A percentile compares a stretch with the other conserved stretches of the same genome.
Conservation (phyloP, 345 rosid species). For the Atalantia buxifolia region DNA sequence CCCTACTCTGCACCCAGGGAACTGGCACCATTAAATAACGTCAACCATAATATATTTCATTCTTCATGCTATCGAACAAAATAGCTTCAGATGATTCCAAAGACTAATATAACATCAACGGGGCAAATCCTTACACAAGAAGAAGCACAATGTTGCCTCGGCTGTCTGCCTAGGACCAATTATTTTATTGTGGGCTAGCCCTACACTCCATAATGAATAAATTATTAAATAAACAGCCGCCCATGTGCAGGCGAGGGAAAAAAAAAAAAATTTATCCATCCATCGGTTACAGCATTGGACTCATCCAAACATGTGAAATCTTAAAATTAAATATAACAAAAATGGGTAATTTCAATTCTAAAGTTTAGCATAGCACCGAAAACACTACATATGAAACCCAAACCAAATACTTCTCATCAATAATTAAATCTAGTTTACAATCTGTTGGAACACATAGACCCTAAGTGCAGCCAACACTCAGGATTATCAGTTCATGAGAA, state of each 20-base stretch:
- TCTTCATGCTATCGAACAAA: neutral
- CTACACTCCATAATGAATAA: neutral
- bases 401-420: constrained; percentile 29
- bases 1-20: too few relatives aligned
- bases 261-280: neutral
- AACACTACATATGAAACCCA: constrained; percentile 14
- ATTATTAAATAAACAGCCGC: neutral
- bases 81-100: neutral
- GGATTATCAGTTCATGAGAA: constrained; percentile 27
- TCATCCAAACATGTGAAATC: neutral
- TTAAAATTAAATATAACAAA: neutral
- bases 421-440: constrained; percentile 19
- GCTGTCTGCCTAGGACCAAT: neutral
- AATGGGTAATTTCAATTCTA: neutral
- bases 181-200: neutral
- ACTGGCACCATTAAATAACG: too few relatives aligned
- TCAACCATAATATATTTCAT: too few relatives aligned
- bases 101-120: neutral
- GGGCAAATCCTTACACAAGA: neutral
- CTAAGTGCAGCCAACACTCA: constrained; percentile 15
- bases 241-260: neutral
- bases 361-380: neutral
- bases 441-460: constrained; percentile 22
- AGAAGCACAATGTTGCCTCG: neutral
- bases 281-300: too few relatives aligned